Evolutionary conservation across 2,329 filamentous ascomycete genomes (phyloP).

Genomic region (Colletotrichum eleusines): DNA sequence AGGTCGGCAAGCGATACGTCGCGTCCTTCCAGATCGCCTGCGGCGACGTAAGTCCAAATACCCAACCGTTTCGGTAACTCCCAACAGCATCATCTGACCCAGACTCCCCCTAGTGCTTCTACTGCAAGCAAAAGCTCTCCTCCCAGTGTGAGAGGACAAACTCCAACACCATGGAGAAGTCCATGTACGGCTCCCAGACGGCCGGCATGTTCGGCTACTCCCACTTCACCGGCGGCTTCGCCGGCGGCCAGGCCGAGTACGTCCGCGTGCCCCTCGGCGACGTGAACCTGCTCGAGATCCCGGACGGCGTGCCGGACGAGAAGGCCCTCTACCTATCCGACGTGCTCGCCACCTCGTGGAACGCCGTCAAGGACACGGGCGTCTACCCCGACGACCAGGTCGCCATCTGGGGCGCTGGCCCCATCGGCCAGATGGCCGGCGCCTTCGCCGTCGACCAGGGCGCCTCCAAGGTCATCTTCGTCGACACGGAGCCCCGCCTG

Average conservation of each 20-base stretch:
- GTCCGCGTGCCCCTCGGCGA: constrained; percentile 84
- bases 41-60: constrained; percentile 53
- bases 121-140: constrained; percentile 81
- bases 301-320: constrained; percentile 85
- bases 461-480: constrained; percentile 80
- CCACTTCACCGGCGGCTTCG: constrained; percentile 87
- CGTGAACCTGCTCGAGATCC: constrained; percentile 83
- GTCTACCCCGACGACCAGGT: constrained; percentile 83
- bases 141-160: constrained; percentile 87
- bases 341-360: constrained; percentile 83
- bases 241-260: constrained; percentile 89
- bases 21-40: constrained; percentile 89
- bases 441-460: constrained; percentile 81
- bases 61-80: too few relatives aligned
- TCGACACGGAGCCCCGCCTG: constrained; percentile 80
- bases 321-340: constrained; percentile 85
- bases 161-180: constrained; percentile 75
- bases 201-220: constrained; percentile 81
- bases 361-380: constrained; percentile 84
- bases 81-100: too few relatives aligned
- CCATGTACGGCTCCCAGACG: constrained; percentile 83
- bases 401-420: constrained; percentile 87
- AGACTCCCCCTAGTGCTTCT: constrained; percentile 75
- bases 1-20: constrained; percentile 78
- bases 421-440: constrained; percentile 86